phyloP scores from a whole-genome alignment of 192 early-diverging fungal species.

The Dissophora ornata region DNA sequence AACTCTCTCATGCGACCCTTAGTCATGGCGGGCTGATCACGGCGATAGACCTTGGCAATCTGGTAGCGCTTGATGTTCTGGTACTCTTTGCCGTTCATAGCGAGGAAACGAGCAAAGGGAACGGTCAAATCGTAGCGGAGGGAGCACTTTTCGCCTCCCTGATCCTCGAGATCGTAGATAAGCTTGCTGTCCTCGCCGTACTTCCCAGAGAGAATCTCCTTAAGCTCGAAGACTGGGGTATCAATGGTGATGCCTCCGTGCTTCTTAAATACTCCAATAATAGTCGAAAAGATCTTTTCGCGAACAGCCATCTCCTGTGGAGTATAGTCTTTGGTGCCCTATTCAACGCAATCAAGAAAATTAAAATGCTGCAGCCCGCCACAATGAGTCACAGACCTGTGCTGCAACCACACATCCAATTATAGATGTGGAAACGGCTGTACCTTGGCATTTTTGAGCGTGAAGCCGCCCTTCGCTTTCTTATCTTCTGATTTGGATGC shows the following conservation, averaged over 20 bases:
- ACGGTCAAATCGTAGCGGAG: constrained; percentile 98
- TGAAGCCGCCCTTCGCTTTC: constrained; percentile 62
- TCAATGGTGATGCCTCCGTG: constrained; percentile 99
- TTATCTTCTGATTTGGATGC: constrained; percentile 56
- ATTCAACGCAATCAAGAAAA: not conserved
- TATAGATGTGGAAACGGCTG: not conserved
- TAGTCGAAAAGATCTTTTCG: constrained; percentile 89
- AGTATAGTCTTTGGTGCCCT: constrained; percentile 96
- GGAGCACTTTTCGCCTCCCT: constrained; percentile 96
- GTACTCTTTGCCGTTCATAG: constrained; percentile 86
- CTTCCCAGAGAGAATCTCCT: constrained; percentile 95
- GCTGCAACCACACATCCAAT: too few relatives aligned
- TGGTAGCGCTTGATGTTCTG: constrained; percentile 96
- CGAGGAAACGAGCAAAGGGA: constrained; percentile 96
- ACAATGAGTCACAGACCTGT: not conserved
- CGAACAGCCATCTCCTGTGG: constrained; percentile 98
- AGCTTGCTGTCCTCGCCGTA: constrained; percentile 99
- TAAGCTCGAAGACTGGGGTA: constrained; percentile 98
- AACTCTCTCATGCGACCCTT: constrained; percentile 99
- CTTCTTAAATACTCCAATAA: constrained; percentile 89
- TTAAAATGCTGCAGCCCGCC: not conserved
- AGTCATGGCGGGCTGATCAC: constrained; percentile 98
- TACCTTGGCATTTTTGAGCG: constrained; percentile 86
- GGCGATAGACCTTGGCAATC: constrained; percentile 97
- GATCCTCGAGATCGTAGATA: constrained; percentile 97